These are phyloP conservation scores for Glutinoglossum americanum DNA, from an alignment of 495 filamentous ascomycete species.

Conservation along the genomic window DNA sequence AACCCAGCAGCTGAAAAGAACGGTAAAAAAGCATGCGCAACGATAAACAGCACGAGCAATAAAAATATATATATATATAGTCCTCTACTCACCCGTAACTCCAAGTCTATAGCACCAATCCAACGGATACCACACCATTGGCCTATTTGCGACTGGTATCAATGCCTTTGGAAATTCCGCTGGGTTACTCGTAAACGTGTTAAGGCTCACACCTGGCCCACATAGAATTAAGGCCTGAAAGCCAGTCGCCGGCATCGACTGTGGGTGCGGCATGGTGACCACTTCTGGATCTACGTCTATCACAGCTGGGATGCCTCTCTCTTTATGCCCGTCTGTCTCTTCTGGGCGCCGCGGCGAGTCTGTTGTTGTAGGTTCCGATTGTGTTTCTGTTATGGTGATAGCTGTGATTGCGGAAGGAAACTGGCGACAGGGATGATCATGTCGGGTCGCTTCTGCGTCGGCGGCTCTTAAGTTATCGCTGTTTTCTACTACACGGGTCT, in stretches of 20 bases:
- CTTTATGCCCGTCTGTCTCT: background rate
- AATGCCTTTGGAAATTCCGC: slow-evolving; percentile 82
- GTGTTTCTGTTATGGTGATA: background rate
- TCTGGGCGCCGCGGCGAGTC: background rate
- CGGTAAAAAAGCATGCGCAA: no score
- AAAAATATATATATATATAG: no score
- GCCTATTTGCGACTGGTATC: slow-evolving; percentile 78
- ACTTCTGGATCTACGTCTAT: background rate
- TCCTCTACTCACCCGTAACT: slow-evolving; percentile 49
- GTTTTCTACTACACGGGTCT: background rate
- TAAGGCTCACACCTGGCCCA: slow-evolving; percentile 73
- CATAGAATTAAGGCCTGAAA: slow-evolving; percentile 89
- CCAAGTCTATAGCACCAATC: slow-evolving; percentile 79
- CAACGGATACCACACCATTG: slow-evolving; percentile 89
- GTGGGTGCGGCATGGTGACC: slow-evolving; percentile 42
- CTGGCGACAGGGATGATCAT: background rate
- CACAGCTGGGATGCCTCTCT: background rate
- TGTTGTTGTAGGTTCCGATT: background rate
- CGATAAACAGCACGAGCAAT: no score
- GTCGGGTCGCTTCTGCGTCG: background rate
- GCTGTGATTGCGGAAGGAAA: background rate
- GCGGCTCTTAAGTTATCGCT: background rate
- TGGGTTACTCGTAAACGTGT: slow-evolving; percentile 76
- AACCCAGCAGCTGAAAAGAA: no score
- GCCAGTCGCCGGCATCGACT: slow-evolving; percentile 47